Base-by-base conservation (phyloP, 1,284 basidiomycete genomes). In the Quambalaria eucalypti region DNA sequence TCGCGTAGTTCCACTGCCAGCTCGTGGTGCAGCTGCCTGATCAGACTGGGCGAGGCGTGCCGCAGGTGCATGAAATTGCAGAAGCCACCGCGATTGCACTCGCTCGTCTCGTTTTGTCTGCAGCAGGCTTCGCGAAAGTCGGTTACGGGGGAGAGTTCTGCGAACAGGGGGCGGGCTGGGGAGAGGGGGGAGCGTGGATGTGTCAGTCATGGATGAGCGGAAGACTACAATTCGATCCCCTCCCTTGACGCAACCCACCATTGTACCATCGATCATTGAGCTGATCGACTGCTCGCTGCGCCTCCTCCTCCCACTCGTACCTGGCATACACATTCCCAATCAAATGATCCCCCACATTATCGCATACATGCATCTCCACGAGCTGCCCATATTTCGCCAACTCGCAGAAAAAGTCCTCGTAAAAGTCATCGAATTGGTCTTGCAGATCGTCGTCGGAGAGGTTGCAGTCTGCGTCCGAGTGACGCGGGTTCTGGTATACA, bases 91-190 rank as follows among this genome's bases (percentile, higher is more conserved):
- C 77, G 66, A 54, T 76, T 73, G 65, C 77, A 78, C 42, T 97
- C 90, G 9, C 93, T 92, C 66, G 68, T 73, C 55, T 75, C 73
- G 57, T 75, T 69, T 77, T 98, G 95, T 48, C 95, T 82, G 77
- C 95, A 99, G 76, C 95, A 98, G 0, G 93, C 93, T 79, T 99
- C 95, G 52, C 93, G 85, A 77, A 99, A 99, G 78, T 99, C 95
- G 30, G 92, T 98, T 14, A 99, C 95, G 4, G 95, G 95, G 1
- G 90, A 93, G 25, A 99, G 82, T 73, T 99, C 95, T n/a, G 90
- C 90, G 70, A 93, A 93, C n/a, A 99, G 79, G 3, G 95, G 95
- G 51, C 90, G 85, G 51, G 88, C 90, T 90, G 66, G 26, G 33
- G 51, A 40, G n/a, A 48, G 51, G 1, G 16, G 6, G 39, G 42